These are phyloP conservation scores for Pouteria glomerata DNA, from an alignment of 148 eudicot genomes.

Conservation along the genomic window DNA sequence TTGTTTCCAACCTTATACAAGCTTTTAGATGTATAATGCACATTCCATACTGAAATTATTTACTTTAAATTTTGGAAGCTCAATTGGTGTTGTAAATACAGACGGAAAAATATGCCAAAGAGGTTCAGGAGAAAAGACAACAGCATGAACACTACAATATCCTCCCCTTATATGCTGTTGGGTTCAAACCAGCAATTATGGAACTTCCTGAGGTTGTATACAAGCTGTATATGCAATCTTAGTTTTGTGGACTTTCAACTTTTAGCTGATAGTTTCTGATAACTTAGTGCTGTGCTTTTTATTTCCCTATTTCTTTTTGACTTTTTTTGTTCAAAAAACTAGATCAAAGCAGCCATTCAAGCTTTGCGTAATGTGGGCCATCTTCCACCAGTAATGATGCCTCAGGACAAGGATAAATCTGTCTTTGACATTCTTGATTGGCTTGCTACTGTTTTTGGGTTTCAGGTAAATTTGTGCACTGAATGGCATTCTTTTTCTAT, in stretches of 20 bases:
- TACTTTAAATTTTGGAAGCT: conserved; percentile 8
- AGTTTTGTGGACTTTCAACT: not conserved
- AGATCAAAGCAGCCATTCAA: conserved; percentile 84
- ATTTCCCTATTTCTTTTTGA: not conserved
- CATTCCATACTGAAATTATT: not conserved
- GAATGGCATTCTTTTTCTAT: not conserved
- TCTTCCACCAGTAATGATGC: conserved; percentile 68
- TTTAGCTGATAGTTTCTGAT: not conserved
- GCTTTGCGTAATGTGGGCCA: conserved; percentile 61
- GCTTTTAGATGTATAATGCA: not conserved
- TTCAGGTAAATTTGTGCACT: conserved; percentile 54
- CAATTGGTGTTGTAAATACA: conserved; percentile 20
- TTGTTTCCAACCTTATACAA: conserved; percentile 9
- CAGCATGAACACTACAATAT: conserved; percentile 80
- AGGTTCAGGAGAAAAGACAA: conserved; percentile 75
- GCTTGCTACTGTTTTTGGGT: conserved; percentile 81
- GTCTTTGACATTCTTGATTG: conserved; percentile 79
- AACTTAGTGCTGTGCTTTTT: not conserved
- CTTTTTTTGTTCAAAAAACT: conserved; percentile 4
- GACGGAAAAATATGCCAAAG: conserved; percentile 75
- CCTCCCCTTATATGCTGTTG: conserved; percentile 79
- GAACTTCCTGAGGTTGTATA: conserved; percentile 85
- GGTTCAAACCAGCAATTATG: conserved; percentile 88
- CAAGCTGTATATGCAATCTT: not conserved
- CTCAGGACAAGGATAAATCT: conserved; percentile 55